Evolutionary conservation across 495 filamentous ascomycete genomes (phyloP).

Genomic region (Penicillium verhagenii): DNA sequence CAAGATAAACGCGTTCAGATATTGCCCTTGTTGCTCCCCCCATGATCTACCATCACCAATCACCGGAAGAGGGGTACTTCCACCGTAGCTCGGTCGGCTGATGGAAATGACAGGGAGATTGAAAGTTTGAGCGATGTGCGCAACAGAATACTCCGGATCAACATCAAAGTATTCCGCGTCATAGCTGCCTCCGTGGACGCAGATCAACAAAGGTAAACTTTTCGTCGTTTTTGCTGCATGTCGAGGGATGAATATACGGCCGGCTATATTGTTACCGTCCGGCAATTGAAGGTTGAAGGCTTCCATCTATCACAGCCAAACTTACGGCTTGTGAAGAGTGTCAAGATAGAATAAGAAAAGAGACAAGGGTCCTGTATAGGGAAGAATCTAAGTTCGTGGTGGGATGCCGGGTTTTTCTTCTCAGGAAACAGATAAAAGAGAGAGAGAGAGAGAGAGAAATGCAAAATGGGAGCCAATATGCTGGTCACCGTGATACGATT

Average conservation of each 20-base stretch:
- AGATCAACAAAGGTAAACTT: slow-evolving; percentile 25
- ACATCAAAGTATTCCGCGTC: slow-evolving; percentile 35
- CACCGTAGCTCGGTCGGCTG: slow-evolving; percentile 32
- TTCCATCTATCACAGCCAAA: too few species aligned
- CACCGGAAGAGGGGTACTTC: slow-evolving; percentile 14
- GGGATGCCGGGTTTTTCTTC: too few species aligned
- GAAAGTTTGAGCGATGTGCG: slow-evolving; percentile 16
- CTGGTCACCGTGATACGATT: too few species aligned
- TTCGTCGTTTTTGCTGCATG: neutral
- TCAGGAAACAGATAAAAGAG: too few species aligned
- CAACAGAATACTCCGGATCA: slow-evolving; percentile 25
- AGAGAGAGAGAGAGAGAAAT: too few species aligned
- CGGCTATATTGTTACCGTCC: neutral
- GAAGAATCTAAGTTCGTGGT: too few species aligned
- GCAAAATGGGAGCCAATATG: too few species aligned
- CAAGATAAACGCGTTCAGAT: slow-evolving; percentile 27
- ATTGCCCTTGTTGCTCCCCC: slow-evolving; percentile 24
- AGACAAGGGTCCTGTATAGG: too few species aligned
- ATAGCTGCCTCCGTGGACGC: slow-evolving; percentile 37
- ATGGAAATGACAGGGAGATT: slow-evolving; percentile 32
- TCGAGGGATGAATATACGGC: neutral
- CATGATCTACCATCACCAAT: slow-evolving; percentile 9
- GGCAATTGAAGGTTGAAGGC: neutral
- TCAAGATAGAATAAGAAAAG: too few species aligned
- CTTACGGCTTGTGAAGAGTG: too few species aligned